Evolutionary conservation across 176 grass and related monocot genomes (phyloP), one percentile per base, ranked within the genome.

Genomic region (Thinopyrum elongatum): DNA sequence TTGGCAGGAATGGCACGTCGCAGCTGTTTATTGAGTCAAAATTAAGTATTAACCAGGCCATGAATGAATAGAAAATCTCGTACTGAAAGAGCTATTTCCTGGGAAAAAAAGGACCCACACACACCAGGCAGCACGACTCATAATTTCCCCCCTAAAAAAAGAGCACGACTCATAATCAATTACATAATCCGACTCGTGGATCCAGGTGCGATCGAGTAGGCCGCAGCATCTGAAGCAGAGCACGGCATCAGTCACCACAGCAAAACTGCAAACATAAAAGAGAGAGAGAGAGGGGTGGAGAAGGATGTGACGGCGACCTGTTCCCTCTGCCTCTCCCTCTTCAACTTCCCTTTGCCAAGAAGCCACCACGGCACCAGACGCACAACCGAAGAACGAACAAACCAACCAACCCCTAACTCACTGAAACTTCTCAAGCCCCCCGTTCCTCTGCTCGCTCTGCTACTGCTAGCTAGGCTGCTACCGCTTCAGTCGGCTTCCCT

Each of bases 151-250:
- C 7, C 36, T 38, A 9, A 5, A 34, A 34, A 41, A 4, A 13
- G 0, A 12, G 13, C 46, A 47, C 46, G 14, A 15, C 46, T 15
- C 46, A 47, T 47, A 47, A 15, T 51, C 33, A 73, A 60, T 63
- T 15, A 28, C 21, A 63, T 51, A 79, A 63, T 19, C 49, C 34
- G 34, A 35, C 34, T 35, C 34, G 34, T 35, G 36, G 46, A 74
- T 74, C 70, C 70, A 46, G 79, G 67, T 17, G 42, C 30, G 47
- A 67, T 70, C 70, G 27, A 62, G 53, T 26, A 61, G 46, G 72
- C 26, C 51, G 2, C 70, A 82, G 68, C 69, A 26, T 47, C 63
- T 64, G 72, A 83, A 83, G 28, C 80, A 78, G 80, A 78, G 35
- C 35, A 58, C 35, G 67, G 80, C 80, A 61, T 17, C 29, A 28